Conservation (phyloP, 2,329 filamentous ascomycete genomes). For the Pleurostoma richardsiae region DNA sequence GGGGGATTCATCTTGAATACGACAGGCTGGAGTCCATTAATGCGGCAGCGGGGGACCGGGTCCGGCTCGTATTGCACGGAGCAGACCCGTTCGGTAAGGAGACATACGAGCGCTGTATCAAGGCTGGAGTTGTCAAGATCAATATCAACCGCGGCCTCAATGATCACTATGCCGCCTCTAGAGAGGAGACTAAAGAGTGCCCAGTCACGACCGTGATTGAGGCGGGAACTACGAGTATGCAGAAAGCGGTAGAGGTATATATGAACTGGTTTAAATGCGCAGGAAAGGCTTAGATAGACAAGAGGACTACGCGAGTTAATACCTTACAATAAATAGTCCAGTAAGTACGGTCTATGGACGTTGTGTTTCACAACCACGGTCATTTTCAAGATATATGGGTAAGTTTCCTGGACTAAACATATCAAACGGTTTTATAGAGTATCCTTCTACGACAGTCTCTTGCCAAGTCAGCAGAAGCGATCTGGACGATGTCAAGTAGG, state of each 20-base stretch:
- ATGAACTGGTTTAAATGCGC: constrained; percentile 39
- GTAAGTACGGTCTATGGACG: too few relatives aligned
- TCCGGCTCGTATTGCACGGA: constrained; percentile 42
- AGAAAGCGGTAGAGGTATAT: constrained; percentile 41
- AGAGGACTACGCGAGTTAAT: too few relatives aligned
- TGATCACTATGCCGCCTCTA: constrained; percentile 37
- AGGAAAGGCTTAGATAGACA: constrained; percentile 29
- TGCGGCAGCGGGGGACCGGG: constrained; percentile 35
- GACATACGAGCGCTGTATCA: constrained; percentile 38
- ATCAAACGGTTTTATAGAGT: too few relatives aligned
- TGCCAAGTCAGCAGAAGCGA: too few relatives aligned
- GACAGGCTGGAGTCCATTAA: constrained; percentile 39
- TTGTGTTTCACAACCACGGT: too few relatives aligned
- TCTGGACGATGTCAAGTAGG: too few relatives aligned
- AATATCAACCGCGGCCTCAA: constrained; percentile 50
- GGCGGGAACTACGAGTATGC: constrained; percentile 39
- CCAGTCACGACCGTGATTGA: constrained; percentile 43
- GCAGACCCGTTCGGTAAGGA: constrained; percentile 41
- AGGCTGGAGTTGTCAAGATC: constrained; percentile 38
- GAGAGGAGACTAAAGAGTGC: constrained; percentile 38
- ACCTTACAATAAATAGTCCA: too few relatives aligned
- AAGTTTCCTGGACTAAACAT: too few relatives aligned
- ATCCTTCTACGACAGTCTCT: too few relatives aligned
- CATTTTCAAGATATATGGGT: too few relatives aligned
- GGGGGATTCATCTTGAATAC: constrained; percentile 59